Percentiles rank a stretch among this genome's conserved stretches.
Conservation (phyloP, 441 rosid species). For the Oxalis stricta region DNA sequence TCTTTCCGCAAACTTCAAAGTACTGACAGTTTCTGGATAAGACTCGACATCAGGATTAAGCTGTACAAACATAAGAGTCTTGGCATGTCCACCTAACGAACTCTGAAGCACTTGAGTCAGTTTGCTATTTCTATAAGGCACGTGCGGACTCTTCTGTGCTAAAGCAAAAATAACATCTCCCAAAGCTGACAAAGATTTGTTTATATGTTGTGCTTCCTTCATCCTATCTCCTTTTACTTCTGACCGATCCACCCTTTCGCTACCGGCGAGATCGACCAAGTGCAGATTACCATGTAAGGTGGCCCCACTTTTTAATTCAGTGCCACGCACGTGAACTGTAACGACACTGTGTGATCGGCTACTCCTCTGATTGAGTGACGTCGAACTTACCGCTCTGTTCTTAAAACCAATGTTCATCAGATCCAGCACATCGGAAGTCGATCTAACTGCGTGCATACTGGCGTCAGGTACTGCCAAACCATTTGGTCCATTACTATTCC, state of each 20-base stretch:
- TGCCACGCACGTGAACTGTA: conserved; percentile 74
- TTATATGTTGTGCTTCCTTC: conserved; percentile 83
- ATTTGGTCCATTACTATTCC: conserved; percentile 61
- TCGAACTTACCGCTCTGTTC: conserved; percentile 85
- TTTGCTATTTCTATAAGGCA: conserved; percentile 93
- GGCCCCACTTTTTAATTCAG: conserved; percentile 49
- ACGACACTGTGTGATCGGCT: conserved; percentile 92
- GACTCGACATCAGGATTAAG: conserved; percentile 82
- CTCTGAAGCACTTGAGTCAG: conserved; percentile 95
- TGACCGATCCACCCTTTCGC: conserved; percentile 89
- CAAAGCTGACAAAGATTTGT: conserved; percentile 87
- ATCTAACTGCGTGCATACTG: conserved; percentile 63
- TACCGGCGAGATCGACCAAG: conserved; percentile 92
- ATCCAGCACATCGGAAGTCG: conserved; percentile 69
- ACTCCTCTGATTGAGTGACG: conserved; percentile 92
- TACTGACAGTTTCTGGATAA: conserved; percentile 75
- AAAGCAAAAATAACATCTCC: conserved; percentile 91
- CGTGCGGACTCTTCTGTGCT: conserved; percentile 76
- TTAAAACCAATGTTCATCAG: conserved; percentile 69
- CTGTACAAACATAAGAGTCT: conserved; percentile 92
- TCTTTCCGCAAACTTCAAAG: conserved; percentile 87
- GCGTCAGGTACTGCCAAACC: conserved; percentile 98
- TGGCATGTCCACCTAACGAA: conserved; percentile 91
- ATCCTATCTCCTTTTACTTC: conserved; percentile 91
- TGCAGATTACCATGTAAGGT: conserved; percentile 66